Base-by-base conservation (phyloP, 148 eudicot species). In the Simmondsia chinensis region DNA sequence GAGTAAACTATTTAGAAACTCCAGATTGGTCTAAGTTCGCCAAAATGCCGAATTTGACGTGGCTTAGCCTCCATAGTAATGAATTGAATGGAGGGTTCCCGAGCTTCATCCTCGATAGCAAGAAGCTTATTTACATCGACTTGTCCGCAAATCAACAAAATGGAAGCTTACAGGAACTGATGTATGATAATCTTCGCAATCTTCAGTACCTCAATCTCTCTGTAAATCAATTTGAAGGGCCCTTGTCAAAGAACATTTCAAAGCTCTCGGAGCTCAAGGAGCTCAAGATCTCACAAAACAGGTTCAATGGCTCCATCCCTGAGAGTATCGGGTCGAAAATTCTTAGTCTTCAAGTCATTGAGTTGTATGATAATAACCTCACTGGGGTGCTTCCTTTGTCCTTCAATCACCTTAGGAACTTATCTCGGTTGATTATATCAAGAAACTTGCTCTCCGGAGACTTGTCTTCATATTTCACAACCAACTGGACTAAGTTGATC, bases 331-430 rank as follows among this genome's bases (percentile, higher is more conserved):
- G 57, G 25, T 18, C 24, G 21, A 13, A 33, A 9, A n/a, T 60
- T 3, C 9, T 43, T 5, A 32, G 43, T 52, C 71, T 72, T 35
- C 36, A 52, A 48, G 27, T 71, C 13, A 22, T 76, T 35, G 83
- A 70, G 14, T 12, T 82, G 38, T 60, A 52, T 51, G 46, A 60
- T 7, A 86, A 81, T 69, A 64, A 62, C 0, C 29, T 86, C 33
- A 24, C 51, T 0, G 91, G 91, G 9, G 44, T 41, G 2, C 33
- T 85, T 60, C 95, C 95, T 34, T 46, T 52, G 37, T 70, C 95
- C 17, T 50, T 85, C 9, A 61, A 72, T 22, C 72, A 68, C 44
- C 67, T 85, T 30, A 71, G 49, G 42, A 50, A 23, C 48, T 10
- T 79, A 27, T 33, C 74, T 20, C 63, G 62, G 2, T 33, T 83